Conservation (phyloP, 2,329 filamentous ascomycete species). For the Hymenoscyphus salicellus region DNA sequence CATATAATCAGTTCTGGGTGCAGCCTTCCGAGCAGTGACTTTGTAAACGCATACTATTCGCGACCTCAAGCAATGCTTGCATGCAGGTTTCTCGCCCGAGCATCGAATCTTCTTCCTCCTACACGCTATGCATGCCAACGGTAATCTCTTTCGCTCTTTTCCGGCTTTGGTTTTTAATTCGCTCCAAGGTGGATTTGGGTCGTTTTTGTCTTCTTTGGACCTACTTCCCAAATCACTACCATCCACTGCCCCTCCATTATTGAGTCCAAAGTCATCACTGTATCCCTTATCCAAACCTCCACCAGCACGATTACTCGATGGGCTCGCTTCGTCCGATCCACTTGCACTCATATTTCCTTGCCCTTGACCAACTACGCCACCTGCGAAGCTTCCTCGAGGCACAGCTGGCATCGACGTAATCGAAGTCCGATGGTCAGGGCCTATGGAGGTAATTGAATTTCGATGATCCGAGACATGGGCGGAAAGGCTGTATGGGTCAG, state of each 20-base stretch:
- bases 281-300: slow-evolving; percentile 29
- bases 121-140: slow-evolving; percentile 92
- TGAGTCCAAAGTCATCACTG: slow-evolving; percentile 56
- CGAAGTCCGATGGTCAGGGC: slow-evolving; percentile 25
- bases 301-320: slow-evolving; percentile 30
- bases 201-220: slow-evolving; percentile 56
- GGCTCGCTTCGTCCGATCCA: slow-evolving; percentile 36
- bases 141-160: slow-evolving; percentile 90
- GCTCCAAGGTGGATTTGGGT: slow-evolving; percentile 67
- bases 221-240: slow-evolving; percentile 53
- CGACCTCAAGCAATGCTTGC: slow-evolving; percentile 91
- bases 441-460: slow-evolving; percentile 25
- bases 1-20: slow-evolving; percentile 96
- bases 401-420: slow-evolving; percentile 26
- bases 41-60: slow-evolving; percentile 97
- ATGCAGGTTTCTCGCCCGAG: slow-evolving; percentile 94
- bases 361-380: slow-evolving; percentile 20
- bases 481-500: slow-evolving; percentile 29
- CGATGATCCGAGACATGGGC: slow-evolving; percentile 25
- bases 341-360: slow-evolving; percentile 30
- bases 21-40: slow-evolving; percentile 88
- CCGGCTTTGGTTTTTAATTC: slow-evolving; percentile 88
- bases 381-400: slow-evolving; percentile 26
- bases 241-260: slow-evolving; percentile 46
- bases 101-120: slow-evolving; percentile 96